Percentiles rank a stretch among this genome's conserved stretches.
Conservation (phyloP, 2,329 filamentous ascomycete genomes). For the Apiospora kogelbergensis region DNA sequence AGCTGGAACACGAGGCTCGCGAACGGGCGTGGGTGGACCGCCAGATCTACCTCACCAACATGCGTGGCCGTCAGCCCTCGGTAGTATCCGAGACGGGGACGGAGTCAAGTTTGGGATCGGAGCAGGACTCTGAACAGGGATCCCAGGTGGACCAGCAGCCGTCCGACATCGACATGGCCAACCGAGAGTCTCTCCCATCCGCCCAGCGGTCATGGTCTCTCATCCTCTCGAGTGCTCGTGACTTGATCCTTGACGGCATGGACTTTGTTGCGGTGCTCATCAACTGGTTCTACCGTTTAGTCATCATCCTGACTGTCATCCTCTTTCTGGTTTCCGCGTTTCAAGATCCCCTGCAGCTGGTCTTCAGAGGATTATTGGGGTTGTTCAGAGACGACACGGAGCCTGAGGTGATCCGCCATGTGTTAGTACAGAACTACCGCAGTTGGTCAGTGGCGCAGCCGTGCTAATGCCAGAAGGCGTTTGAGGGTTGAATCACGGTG, state of each 20-base stretch:
- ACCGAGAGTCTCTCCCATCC: neutral
- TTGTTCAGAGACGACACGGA: neutral
- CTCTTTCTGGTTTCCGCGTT: neutral
- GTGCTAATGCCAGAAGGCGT: neutral
- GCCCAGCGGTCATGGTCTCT: neutral
- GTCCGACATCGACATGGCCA: neutral
- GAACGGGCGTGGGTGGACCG: neutral
- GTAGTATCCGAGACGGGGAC: neutral
- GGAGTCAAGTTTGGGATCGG: neutral
- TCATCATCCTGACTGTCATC: neutral
- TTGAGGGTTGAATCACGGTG: neutral
- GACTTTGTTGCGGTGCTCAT: neutral
- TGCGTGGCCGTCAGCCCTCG: neutral
- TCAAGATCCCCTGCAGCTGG: neutral
- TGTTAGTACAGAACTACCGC: neutral
- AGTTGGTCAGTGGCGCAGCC: conserved; percentile 3
- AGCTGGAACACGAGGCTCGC: neutral
- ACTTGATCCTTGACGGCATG: neutral
- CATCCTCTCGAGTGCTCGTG: neutral
- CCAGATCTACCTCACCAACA: neutral
- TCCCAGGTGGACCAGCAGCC: neutral
- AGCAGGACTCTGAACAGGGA: neutral
- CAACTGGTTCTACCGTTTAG: neutral
- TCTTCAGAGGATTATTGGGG: neutral
- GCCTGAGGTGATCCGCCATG: neutral